These are phyloP conservation scores for Imleria badia DNA, from an alignment of 768 basidiomycete species.

Conservation along the genomic window DNA sequence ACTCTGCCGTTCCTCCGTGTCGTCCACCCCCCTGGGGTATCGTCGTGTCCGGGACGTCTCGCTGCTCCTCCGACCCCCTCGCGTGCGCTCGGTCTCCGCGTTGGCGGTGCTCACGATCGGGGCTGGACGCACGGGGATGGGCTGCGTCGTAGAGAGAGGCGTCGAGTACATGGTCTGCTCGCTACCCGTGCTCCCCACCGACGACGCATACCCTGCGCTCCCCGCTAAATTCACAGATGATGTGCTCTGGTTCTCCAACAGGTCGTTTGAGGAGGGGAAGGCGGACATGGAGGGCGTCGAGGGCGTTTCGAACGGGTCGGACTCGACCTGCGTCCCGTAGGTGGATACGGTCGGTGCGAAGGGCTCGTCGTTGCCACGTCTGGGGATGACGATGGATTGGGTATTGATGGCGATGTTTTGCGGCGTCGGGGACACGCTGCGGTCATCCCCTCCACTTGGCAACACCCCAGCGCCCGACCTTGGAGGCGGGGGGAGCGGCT, in stretches of 20 bases:
- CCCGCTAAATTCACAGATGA: not conserved
- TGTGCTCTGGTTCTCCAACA: not conserved
- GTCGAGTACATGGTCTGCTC: constrained; percentile 18
- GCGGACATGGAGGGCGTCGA: constrained; percentile 29
- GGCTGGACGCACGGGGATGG: constrained; percentile 2
- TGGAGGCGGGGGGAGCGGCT: constrained; percentile 15
- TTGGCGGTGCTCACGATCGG: not conserved
- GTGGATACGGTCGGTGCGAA: constrained; percentile 25
- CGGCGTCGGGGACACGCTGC: constrained; percentile 7
- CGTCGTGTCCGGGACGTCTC: constrained; percentile 49
- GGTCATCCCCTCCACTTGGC: constrained; percentile 3
- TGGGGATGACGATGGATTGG: constrained; percentile 27
- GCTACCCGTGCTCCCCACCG: constrained; percentile 13
- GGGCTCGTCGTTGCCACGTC: constrained; percentile 31
- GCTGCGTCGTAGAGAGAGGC: not conserved
- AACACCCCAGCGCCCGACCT: not conserved
- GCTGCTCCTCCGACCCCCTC: constrained; percentile 36
- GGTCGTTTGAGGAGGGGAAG: constrained; percentile 25
- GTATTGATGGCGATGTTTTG: constrained; percentile 24
- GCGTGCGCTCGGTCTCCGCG: constrained; percentile 12
- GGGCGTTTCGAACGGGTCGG: constrained; percentile 32
- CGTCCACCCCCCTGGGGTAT: constrained; percentile 47
- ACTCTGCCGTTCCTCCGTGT: constrained; percentile 60
- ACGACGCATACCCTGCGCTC: constrained; percentile 1
- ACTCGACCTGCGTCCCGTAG: not conserved